phyloP scores from a whole-genome alignment of 2,329 filamentous ascomycete genomes.

The Botryotinia globosa region DNA sequence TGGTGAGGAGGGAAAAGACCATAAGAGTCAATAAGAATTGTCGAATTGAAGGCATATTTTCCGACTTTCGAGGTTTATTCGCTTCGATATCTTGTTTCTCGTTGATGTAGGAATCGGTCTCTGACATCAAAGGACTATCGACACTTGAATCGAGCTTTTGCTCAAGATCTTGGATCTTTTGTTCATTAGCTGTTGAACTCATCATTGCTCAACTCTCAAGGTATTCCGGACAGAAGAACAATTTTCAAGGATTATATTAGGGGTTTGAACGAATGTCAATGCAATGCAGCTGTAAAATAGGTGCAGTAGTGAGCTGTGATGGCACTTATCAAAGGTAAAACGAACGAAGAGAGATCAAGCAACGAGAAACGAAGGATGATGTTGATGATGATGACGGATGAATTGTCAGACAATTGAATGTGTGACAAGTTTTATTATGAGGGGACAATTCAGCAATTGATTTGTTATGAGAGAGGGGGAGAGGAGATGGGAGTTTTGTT shows the following conservation, averaged over 20 bases:
- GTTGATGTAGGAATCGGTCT: constrained; percentile 1
- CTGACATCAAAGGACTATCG: constrained; percentile 1
- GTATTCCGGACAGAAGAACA: background rate
- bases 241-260: constrained; percentile 3
- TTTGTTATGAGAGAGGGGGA: background rate
- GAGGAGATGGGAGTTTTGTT: background rate
- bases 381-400: constrained; percentile 2
- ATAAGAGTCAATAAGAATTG: constrained; percentile 40
- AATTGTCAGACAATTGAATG: constrained; percentile 21
- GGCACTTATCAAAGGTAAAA: constrained; percentile 8
- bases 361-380: constrained; percentile 13
- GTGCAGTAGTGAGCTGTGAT: constrained; percentile 1
- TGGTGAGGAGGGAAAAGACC: constrained; percentile 37
- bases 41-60: constrained; percentile 43
- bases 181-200: constrained; percentile 25
- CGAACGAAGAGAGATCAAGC: background rate
- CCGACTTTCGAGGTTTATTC: constrained; percentile 17
- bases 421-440: constrained; percentile 16
- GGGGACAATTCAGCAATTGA: background rate
- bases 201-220: constrained; percentile 21
- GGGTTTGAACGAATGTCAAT: constrained; percentile 10
- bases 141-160: constrained; percentile 13
- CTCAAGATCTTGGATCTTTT: constrained; percentile 25
- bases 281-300: background rate
- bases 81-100: constrained; percentile 21